Percentiles rank a stretch among this genome's conserved stretches.
Conservation (phyloP, 768 basidiomycete genomes). For the Leccinum variicolor region DNA sequence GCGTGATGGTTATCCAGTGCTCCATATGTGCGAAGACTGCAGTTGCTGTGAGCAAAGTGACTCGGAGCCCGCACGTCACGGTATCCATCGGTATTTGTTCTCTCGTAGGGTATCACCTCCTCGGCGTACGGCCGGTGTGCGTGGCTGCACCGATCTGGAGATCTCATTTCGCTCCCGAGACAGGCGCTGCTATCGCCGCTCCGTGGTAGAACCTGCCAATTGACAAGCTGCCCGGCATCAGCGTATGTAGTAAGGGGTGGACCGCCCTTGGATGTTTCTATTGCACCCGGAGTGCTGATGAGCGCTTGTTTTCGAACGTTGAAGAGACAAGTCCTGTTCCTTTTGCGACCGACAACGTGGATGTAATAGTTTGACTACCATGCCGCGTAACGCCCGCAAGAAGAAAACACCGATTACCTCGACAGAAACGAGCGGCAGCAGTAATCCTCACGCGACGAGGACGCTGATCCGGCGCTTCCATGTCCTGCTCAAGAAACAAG, state of each 20-base stretch:
- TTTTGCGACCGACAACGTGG: background rate
- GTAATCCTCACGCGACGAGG: constrained; percentile 59
- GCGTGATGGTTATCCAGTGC: too few relatives aligned
- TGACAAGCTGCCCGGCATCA: too few relatives aligned
- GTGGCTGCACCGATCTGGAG: background rate
- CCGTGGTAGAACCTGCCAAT: too few relatives aligned
- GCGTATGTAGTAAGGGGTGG: too few relatives aligned
- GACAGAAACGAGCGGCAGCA: constrained; percentile 32
- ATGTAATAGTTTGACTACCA: background rate
- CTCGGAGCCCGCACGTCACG: too few relatives aligned
- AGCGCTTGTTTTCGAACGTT: too few relatives aligned
- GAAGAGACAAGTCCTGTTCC: background rate
- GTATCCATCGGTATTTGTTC: too few relatives aligned
- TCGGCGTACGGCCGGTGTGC: too few relatives aligned
- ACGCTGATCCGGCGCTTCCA: constrained; percentile 79
- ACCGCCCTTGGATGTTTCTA: too few relatives aligned
- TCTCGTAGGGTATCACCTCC: too few relatives aligned
- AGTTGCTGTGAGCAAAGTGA: background rate
- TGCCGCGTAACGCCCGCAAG: constrained; percentile 30
- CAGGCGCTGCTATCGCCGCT: background rate
- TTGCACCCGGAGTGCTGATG: too few relatives aligned
- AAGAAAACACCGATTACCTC: constrained; percentile 45
- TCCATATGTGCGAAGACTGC: too few relatives aligned
- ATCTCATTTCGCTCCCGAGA: background rate
- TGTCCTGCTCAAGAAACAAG: constrained; percentile 67